Conservation (phyloP, 495 filamentous ascomycete species). For the Penicillium samsonianum region DNA sequence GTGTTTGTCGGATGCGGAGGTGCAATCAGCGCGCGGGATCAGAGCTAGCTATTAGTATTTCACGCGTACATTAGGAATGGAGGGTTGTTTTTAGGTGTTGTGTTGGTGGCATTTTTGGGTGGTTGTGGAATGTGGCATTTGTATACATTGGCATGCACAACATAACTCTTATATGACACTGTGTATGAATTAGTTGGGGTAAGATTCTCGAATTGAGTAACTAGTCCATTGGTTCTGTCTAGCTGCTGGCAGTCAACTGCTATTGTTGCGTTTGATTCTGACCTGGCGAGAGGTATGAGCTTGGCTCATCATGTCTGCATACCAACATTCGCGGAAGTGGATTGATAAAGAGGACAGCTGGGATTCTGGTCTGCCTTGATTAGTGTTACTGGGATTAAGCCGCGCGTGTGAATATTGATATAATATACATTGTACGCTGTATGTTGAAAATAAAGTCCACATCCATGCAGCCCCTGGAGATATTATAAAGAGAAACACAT, state of each 20-base stretch:
- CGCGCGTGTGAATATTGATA: background rate
- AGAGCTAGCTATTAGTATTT: background rate
- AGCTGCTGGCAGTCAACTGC: background rate
- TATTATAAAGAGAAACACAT: too few species aligned
- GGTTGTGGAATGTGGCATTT: slow-evolving; percentile 19
- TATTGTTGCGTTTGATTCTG: background rate
- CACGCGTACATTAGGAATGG: slow-evolving; percentile 4
- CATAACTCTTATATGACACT: background rate
- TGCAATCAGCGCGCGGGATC: background rate
- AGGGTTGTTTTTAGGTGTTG: slow-evolving; percentile 3
- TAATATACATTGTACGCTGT: too few species aligned
- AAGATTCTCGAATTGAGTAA: background rate
- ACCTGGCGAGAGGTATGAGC: background rate
- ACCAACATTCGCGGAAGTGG: background rate
- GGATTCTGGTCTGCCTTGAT: background rate
- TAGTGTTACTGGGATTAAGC: too few species aligned
- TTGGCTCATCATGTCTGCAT: background rate
- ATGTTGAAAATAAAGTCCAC: too few species aligned
- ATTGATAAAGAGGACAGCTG: background rate
- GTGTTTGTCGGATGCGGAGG: background rate
- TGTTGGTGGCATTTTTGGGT: slow-evolving; percentile 18
- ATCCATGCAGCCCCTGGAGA: too few species aligned
- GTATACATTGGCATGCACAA: background rate
- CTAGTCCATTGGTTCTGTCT: background rate
- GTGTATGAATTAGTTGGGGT: background rate